Evolutionary conservation across 495 filamentous ascomycete species (phyloP).

Genomic region (Aspergillus diversus): DNA sequence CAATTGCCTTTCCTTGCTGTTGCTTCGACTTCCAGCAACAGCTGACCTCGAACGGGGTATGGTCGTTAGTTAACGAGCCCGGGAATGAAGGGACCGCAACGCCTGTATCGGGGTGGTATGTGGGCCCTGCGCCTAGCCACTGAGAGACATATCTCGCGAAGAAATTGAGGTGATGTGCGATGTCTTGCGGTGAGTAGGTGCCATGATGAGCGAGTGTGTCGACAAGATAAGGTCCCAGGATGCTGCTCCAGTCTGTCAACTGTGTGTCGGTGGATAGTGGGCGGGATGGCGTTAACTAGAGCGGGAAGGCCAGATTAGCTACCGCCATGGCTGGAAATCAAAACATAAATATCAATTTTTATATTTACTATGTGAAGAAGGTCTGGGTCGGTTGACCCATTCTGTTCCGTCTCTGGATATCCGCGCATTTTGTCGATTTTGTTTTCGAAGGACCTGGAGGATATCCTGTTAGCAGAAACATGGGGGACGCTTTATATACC

Average conservation of each 20-base stretch:
- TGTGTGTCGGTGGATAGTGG: neutral
- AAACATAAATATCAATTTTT: neutral
- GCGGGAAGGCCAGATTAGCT: neutral
- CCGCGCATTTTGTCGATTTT: neutral
- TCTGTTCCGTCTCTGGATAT: neutral
- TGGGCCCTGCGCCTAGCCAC: neutral
- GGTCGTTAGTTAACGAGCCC: slow-evolving; percentile 5
- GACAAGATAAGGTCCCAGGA: slow-evolving; percentile 11
- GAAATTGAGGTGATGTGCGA: neutral
- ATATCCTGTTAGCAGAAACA: too few relatives aligned
- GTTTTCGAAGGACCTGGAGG: too few relatives aligned
- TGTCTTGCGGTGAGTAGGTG: neutral
- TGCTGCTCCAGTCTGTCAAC: neutral
- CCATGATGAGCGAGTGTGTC: neutral
- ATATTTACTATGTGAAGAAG: neutral
- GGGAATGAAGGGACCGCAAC: neutral
- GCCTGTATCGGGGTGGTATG: neutral
- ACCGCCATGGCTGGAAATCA: too few relatives aligned
- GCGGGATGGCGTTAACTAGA: slow-evolving; percentile 32
- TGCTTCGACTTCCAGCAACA: slow-evolving; percentile 8
- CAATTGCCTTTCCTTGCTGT: slow-evolving; percentile 8
- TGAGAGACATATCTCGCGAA: neutral
- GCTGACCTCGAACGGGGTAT: slow-evolving; percentile 16
- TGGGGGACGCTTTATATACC: too few relatives aligned
- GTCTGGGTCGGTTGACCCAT: neutral